Evolutionary conservation across 257 asterid genomes (phyloP).

Genomic region (Solanum raphanifolium): DNA sequence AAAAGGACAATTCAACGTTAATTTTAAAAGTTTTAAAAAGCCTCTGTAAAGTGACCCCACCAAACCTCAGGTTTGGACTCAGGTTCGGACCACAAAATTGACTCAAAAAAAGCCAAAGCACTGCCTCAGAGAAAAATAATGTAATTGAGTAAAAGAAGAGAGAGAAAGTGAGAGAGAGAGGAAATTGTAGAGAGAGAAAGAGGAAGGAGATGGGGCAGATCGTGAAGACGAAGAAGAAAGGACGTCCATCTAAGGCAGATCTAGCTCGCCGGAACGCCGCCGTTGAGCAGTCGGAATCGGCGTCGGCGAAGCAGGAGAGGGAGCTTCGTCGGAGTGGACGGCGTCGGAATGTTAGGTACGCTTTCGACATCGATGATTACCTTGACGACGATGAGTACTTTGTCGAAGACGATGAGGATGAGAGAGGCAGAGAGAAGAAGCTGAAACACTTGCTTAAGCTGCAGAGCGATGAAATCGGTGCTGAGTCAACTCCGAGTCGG

Average conservation of each 20-base stretch:
- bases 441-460: conserved; percentile 58
- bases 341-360: conserved; percentile 82
- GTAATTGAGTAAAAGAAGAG: conserved; percentile 57
- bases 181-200: conserved; percentile 30
- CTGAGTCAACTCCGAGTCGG: conserved; percentile 18
- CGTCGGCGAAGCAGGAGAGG: conserved; percentile 23
- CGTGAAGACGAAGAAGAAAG: conserved; percentile 88
- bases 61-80: conserved; percentile 32
- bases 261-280: conserved; percentile 21
- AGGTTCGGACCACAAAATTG: conserved; percentile 36
- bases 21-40: background rate
- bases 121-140: conserved; percentile 27
- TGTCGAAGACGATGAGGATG: conserved; percentile 49
- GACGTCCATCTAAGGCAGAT: conserved; percentile 81
- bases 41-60: background rate
- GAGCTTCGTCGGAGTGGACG: conserved; percentile 84
- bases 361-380: conserved; percentile 90
- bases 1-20: background rate
- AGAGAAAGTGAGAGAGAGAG: conserved; percentile 33
- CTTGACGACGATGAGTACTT: conserved; percentile 73
- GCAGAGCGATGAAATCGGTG: conserved; percentile 11
- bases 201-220: conserved; percentile 63
- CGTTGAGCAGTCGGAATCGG: background rate
- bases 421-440: conserved; percentile 70
- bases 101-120: conserved; percentile 26